These are phyloP conservation scores for Candida pseudocylindracea DNA, from an alignment of 1,139 yeast species.

Conservation along the genomic window DNA sequence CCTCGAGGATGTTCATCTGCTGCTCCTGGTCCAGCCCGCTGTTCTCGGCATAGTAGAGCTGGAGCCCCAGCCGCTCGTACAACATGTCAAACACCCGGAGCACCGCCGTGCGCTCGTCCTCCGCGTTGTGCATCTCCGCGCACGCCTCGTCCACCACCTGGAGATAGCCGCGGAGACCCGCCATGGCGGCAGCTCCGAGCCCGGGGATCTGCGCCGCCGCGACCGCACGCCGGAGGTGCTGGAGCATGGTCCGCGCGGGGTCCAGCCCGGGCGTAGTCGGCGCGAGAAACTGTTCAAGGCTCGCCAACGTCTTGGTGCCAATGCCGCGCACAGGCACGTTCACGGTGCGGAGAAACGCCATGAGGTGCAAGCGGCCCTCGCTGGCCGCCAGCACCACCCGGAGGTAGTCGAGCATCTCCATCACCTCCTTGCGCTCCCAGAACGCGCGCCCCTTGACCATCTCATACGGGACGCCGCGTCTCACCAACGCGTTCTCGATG, in stretches of 20 bases:
- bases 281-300: slow-evolving; percentile 8
- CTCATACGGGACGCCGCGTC: slow-evolving; percentile 33
- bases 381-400: slow-evolving; percentile 16
- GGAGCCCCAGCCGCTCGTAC: slow-evolving; percentile 11
- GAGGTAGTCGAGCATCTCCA: slow-evolving; percentile 37
- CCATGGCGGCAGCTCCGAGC: slow-evolving; percentile 3
- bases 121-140: slow-evolving; percentile 2
- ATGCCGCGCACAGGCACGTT: slow-evolving; percentile 45
- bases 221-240: slow-evolving; percentile 1
- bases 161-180: slow-evolving; percentile 9
- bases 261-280: slow-evolving; percentile 1
- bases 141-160: slow-evolving; percentile 11
- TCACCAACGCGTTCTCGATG: slow-evolving; percentile 39
- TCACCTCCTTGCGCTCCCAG: slow-evolving; percentile 60
- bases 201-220: slow-evolving; percentile 2
- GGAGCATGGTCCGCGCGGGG: slow-evolving; percentile 1
- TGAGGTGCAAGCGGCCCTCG: slow-evolving; percentile 28
- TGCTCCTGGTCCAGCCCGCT: slow-evolving; percentile 4
- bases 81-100: slow-evolving; percentile 9
- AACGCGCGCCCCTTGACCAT: slow-evolving; percentile 56
- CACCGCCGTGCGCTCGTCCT: slow-evolving; percentile 1
- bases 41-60: slow-evolving; percentile 7
- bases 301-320: slow-evolving; percentile 34
- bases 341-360: slow-evolving; percentile 35
- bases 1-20: slow-evolving; percentile 18